A percentile compares a stretch with the other conserved stretches of the same genome.
Conservation (phyloP, 371 early-diverging fungal genomes). For the Catenaria anguillulae region DNA sequence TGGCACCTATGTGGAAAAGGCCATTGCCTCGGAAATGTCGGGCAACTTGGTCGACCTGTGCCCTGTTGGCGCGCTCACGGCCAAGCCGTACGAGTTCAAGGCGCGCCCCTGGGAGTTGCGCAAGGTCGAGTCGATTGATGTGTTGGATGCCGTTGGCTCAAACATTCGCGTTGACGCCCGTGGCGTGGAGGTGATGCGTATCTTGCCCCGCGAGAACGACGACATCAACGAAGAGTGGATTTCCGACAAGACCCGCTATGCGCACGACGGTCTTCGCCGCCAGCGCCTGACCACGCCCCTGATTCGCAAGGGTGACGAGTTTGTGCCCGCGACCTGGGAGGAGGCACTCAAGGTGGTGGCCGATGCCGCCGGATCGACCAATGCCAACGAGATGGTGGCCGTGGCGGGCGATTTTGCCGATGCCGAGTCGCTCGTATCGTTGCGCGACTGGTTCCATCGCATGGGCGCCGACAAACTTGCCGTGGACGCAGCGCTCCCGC, state of each 20-base stretch:
- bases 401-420: slow-evolving; percentile 91
- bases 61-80: slow-evolving; percentile 93
- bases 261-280: slow-evolving; percentile 85
- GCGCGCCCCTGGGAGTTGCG: slow-evolving; percentile 95
- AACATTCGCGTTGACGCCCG: slow-evolving; percentile 93
- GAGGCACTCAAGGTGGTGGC: slow-evolving; percentile 67
- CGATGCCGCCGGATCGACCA: slow-evolving; percentile 25
- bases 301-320: slow-evolving; percentile 65
- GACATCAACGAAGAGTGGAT: slow-evolving; percentile 98
- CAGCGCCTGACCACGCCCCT: slow-evolving; percentile 87
- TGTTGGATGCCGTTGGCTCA: slow-evolving; percentile 82
- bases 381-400: slow-evolving; percentile 42
- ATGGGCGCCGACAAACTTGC: slow-evolving; percentile 69
- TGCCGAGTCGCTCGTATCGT: slow-evolving; percentile 56
- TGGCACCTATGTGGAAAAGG: slow-evolving; percentile 83
- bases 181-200: slow-evolving; percentile 90
- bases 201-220: slow-evolving; percentile 87
- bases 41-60: slow-evolving; percentile 95
- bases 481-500: slow-evolving; percentile 37
- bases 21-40: slow-evolving; percentile 84
- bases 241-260: slow-evolving; percentile 91
- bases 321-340: slow-evolving; percentile 72
- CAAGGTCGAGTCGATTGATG: slow-evolving; percentile 89
- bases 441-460: slow-evolving; percentile 85
- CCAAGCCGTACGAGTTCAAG: slow-evolving; percentile 89